A percentile compares a stretch with the other conserved stretches of the same genome.
These are phyloP conservation scores for Penicillium cosmopolitanum DNA, from an alignment of 495 filamentous ascomycete species.

Conservation along the genomic window DNA sequence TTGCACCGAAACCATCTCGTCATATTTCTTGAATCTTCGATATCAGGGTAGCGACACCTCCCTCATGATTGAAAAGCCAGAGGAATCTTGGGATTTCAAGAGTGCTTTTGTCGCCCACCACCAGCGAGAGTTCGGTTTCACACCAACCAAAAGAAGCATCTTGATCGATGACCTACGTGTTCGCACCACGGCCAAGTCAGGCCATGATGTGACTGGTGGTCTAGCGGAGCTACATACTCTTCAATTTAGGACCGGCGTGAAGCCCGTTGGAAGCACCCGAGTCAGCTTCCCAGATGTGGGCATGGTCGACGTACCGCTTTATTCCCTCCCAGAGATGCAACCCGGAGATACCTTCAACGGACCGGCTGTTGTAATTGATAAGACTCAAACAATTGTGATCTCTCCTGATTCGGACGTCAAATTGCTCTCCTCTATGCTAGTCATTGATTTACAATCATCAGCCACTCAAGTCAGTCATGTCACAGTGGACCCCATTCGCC, in stretches of 20 bases:
- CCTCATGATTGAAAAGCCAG: conserved; percentile 71
- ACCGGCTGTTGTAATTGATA: conserved; percentile 87
- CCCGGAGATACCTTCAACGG: conserved; percentile 73
- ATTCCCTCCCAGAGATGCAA: conserved; percentile 70
- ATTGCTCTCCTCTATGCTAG: conserved; percentile 69
- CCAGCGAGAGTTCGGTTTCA: conserved; percentile 69
- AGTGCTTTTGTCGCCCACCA: conserved; percentile 72
- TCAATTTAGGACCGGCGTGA: too few relatives aligned
- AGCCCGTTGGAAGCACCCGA: too few relatives aligned
- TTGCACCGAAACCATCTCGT: too few relatives aligned
- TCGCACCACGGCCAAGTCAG: too few relatives aligned
- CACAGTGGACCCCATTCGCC: conserved; percentile 71
- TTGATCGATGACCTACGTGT: too few relatives aligned
- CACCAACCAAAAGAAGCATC: too few relatives aligned
- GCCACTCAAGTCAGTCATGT: conserved; percentile 67
- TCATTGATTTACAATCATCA: conserved; percentile 62
- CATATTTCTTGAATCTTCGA: conserved; percentile 78
- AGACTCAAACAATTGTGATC: conserved; percentile 92
- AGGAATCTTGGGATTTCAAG: conserved; percentile 10
- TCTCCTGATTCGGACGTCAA: conserved; percentile 64
- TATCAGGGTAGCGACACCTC: conserved; percentile 88
- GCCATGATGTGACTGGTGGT: too few relatives aligned
- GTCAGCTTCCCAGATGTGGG: conserved; percentile 59
- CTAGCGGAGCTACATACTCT: too few relatives aligned
- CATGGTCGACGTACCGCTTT: conserved; percentile 73